Base-by-base conservation (phyloP, 2,329 filamentous ascomycete genomes). In the Allantophomopsis cytisporea region DNA sequence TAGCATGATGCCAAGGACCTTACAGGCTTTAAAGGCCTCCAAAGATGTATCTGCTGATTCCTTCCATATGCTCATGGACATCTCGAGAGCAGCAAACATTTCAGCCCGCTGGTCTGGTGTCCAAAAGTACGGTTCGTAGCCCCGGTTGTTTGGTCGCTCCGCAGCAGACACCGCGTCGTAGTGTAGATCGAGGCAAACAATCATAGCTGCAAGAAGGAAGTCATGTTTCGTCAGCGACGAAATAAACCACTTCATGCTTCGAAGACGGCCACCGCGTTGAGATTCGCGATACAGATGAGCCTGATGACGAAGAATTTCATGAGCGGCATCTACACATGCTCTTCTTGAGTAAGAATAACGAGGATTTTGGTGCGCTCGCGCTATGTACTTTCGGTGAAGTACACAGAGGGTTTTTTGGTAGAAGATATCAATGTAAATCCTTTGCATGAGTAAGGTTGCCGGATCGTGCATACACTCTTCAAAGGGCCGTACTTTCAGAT, bases 341-440 rank as follows among this genome's bases (percentile, higher is more conserved):
- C 80, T 77, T 21, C 89, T 75, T 2, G 87, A 94, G 53, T 91
- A 85, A 7, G 78, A 74, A 53, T 94, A 96, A 7, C 87, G 73
- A 8, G 82, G 67, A 50, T 89, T 91, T 43, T 83, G 74, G 36
- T 83, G 69, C 5, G 87, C 83, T 43, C 79, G 74, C n/a, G 74
- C 68, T 42, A 94, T 71, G 56, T 91, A 95, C 46, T 87, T 87
- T 38, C 87, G 74, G 58, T 98, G 91, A 31, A 98, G 71, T 16
- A 94, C 73, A 51, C 86, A 93, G 50, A 94, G 71, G 14, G 87
- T 83, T 61, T 94, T 94, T 46, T 93, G 78, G 54, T 87, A 94
- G 5, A 95, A 63, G 37, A 91, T 80, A 45, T 91, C 84, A 23
- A 95, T 64, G 41, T 82, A 83, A 55, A 87, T 88, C 20, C 88